Base-by-base conservation (phyloP, 441 rosid species). In the California macrophylla region DNA sequence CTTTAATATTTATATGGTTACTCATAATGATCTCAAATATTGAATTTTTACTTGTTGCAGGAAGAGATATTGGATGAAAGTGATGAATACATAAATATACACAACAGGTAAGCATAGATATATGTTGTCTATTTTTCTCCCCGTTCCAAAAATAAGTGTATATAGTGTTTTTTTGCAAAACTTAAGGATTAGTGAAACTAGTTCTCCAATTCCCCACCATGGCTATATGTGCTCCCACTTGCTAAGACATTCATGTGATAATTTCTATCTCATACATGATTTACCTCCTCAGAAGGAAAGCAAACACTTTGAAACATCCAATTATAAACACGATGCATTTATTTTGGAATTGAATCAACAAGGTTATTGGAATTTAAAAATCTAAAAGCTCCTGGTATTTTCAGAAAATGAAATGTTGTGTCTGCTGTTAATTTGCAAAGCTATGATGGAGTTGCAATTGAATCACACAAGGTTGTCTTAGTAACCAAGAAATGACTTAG, bases 21-120 rank as follows among this genome's bases (percentile, higher is more conserved):
- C n/a, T n/a, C 16, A 13, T 12, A 45, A 12, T 38, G n/a, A 10
- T 13, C 20, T 28, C 16, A 7, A 52, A 16, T 52, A 52, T 23
- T 6, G 28, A 56, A 23, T 56, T 28, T 21, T 21, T 56, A 7
- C 63, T 56, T 56, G 63, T 56, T 69, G 69, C 71, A 93, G 98
- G 98, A 91, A 85, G 98, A 93, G 84, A 93, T 93, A 58, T 93
- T 84, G 45, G 98, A 93, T n/a, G 98, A 93, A 81, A 93, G 96
- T 0, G 98, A 93, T 56, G 63, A 56, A 23, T 56, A 85, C 38
- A 86, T 89, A 64, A 89, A 87, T 76, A 84, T 87, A 66, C 90
- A 84, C 78, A 89, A 89, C 82, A 84, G 85, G 88, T 81, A 47
- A 64, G 28, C 28, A 21, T 23, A 56, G 0, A 54, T 6, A 24